Conservation (phyloP, 2,329 filamentous ascomycete species). For the Aspergillus uvarum region DNA sequence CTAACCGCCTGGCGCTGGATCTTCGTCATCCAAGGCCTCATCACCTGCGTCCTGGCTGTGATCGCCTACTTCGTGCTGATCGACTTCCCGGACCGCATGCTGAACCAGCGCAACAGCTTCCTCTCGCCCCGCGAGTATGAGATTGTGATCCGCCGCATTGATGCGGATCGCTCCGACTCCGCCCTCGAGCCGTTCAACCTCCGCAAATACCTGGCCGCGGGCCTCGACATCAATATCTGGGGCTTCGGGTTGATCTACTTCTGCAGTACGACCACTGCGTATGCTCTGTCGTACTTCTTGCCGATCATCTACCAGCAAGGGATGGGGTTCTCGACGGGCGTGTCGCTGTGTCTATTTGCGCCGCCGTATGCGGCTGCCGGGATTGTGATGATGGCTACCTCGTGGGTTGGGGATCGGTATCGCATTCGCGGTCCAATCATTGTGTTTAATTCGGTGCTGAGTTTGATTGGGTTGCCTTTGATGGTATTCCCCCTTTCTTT, state of each 20-base stretch:
- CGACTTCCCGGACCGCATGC: slow-evolving; percentile 62
- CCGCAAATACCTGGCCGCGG: slow-evolving; percentile 48
- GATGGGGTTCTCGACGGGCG: slow-evolving; percentile 30
- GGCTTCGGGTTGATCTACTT: slow-evolving; percentile 44
- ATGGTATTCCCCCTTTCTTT: slow-evolving; percentile 12
- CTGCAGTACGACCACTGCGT: slow-evolving; percentile 18
- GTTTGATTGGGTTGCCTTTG: slow-evolving; percentile 28
- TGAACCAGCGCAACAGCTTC: slow-evolving; percentile 47
- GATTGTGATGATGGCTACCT: slow-evolving; percentile 21
- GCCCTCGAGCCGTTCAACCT: slow-evolving; percentile 50
- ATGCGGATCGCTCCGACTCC: slow-evolving; percentile 58
- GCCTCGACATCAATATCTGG: slow-evolving; percentile 61
- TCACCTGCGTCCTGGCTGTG: slow-evolving; percentile 57
- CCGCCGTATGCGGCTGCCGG: slow-evolving; percentile 29
- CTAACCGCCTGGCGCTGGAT: slow-evolving; percentile 68
- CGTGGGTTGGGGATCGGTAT: slow-evolving; percentile 31
- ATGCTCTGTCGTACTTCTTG: slow-evolving; percentile 21
- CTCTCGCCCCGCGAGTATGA: slow-evolving; percentile 51
- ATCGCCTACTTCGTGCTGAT: slow-evolving; percentile 59
- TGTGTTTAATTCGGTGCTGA: slow-evolving; percentile 25
- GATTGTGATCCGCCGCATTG: slow-evolving; percentile 44
- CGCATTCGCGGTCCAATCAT: slow-evolving; percentile 27
- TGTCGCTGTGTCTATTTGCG: slow-evolving; percentile 29
- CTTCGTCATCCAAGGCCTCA: slow-evolving; percentile 51
- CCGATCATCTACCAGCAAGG: slow-evolving; percentile 19